Conservation (phyloP, 371 early-diverging fungal species). For the Batkoa obscura region DNA sequence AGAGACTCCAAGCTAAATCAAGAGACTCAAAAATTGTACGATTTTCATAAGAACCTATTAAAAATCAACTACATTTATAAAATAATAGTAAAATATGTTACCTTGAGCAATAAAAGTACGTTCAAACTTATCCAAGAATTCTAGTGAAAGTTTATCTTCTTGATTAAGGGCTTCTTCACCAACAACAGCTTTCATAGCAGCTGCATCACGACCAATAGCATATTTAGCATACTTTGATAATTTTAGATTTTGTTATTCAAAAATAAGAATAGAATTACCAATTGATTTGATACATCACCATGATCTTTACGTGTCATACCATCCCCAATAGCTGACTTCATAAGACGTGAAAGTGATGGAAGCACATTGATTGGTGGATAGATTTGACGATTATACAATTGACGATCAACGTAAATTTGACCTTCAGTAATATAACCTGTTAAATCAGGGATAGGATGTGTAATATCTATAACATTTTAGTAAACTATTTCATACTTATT, state of each 20-base stretch:
- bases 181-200: conserved; percentile 99
- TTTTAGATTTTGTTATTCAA: neutral
- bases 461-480: conserved; percentile 61
- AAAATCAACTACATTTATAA: conserved; percentile 8
- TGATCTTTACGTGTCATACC: conserved; percentile 99
- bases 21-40: conserved; percentile 96
- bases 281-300: conserved; percentile 99
- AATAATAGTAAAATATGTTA: conserved; percentile 7
- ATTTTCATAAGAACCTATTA: conserved; percentile 60
- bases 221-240: conserved; percentile 90
- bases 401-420: conserved; percentile 99
- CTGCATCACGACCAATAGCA: conserved; percentile 99
- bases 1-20: conserved; percentile 97
- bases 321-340: conserved; percentile 99
- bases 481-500: neutral
- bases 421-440: conserved; percentile 99
- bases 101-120: conserved; percentile 96
- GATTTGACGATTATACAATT: conserved; percentile 98
- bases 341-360: conserved; percentile 97
- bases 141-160: conserved; percentile 96
- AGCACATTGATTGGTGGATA: conserved; percentile 99
- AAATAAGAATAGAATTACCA: conserved; percentile 26
- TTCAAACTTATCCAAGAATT: conserved; percentile 99
- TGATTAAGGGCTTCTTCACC: conserved; percentile 98
- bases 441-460: conserved; percentile 99